Base-by-base conservation (phyloP, 768 basidiomycete genomes). In the Tremella mesenterica region DNA sequence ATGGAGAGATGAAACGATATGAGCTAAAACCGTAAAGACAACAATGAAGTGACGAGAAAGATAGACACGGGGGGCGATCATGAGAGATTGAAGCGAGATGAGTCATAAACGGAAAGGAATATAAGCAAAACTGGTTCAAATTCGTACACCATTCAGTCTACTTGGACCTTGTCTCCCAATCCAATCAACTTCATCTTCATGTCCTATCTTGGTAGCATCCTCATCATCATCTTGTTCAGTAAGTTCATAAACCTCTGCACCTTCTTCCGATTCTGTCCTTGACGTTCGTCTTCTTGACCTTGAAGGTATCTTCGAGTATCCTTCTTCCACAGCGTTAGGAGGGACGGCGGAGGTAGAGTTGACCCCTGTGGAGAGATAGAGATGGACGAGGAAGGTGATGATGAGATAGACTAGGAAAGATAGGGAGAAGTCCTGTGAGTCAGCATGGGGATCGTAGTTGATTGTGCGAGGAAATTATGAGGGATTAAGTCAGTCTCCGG, bases 341-440 rank as follows among this genome's bases (percentile, higher is more conserved):
- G 38, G 38, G 9, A 39, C 26, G 5, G 55, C 39, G 13, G 50
- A 4, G 16, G 33, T 9, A 13, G 59, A 60, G 43, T 69, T 69
- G 23, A 54, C 48, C 14, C 70, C 70, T 8, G 67, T 66, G 18
- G 45, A 54, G 2, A 48, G 50, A 54, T 85, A 88, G 1, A 88
- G 75, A 58, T 84, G 79, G 61, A 89, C 77, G 47, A 92, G 79
- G 64, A 80, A 78, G 23, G 84, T 76, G 46, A 85, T 81, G 63
- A 85, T 79, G 5, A 83, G 77, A 72, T 92, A 91, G 25, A 91
- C 65, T 33, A 86, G 56, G 77, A 92, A 91, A 0, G 86, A 81
- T 43, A 85, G 76, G 64, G 84, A 85, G 55, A 63, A 67, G 30
- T 55, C 27, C 47, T 54, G 29, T 29, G 25, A 44, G 9, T 48